Percentiles rank a stretch among this genome's conserved stretches.
Conservation (phyloP, 257 asterid genomes). For the Rauvolfia tetraphylla region DNA sequence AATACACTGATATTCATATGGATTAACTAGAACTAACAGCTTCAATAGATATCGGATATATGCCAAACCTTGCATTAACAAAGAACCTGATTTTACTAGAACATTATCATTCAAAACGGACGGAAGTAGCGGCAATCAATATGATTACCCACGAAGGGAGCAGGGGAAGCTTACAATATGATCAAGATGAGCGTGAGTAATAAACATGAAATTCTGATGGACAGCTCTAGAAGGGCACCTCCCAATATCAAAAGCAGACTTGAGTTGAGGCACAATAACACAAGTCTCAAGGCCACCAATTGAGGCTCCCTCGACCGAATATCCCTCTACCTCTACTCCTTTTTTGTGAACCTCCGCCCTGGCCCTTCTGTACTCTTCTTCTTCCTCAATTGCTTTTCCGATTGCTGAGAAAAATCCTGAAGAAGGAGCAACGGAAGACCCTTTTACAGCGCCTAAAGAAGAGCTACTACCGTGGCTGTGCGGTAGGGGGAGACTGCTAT, state of each 20-base stretch:
- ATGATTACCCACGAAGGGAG: not conserved
- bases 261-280: slow-evolving; percentile 86
- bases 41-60: no score
- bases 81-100: not conserved
- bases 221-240: slow-evolving; percentile 89
- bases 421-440: slow-evolving; percentile 19
- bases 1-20: no score
- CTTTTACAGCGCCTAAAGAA: slow-evolving; percentile 24
- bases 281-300: slow-evolving; percentile 97
- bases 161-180: slow-evolving; percentile 64
- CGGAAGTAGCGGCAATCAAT: not conserved
- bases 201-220: slow-evolving; percentile 83
- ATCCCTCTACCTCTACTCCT: slow-evolving; percentile 63
- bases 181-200: slow-evolving; percentile 97
- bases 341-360: slow-evolving; percentile 76
- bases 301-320: slow-evolving; percentile 77
- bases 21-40: no score
- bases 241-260: slow-evolving; percentile 91
- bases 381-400: slow-evolving; percentile 78
- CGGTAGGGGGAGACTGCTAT: not conserved
- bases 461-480: not conserved
- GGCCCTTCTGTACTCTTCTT: slow-evolving; percentile 92
- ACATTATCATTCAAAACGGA: not conserved
- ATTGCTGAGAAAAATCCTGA: slow-evolving; percentile 72
- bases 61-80: no score